A percentile compares a stretch with the other conserved stretches of the same genome.
Evolutionary conservation across 164 flowering plant species (phyloP).

Genomic region (Tinospora cordifolia): DNA sequence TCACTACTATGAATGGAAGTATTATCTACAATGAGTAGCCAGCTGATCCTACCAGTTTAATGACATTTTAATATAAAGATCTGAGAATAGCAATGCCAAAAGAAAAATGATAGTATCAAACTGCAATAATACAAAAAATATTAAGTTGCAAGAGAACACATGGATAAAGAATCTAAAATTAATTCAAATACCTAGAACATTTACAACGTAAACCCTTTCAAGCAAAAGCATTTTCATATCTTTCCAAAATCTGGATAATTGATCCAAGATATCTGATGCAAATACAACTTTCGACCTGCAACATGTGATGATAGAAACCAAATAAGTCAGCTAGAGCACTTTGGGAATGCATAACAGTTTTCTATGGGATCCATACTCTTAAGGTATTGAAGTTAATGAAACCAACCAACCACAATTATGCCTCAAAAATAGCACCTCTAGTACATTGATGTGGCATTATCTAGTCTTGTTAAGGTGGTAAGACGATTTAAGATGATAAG

Average conservation of each 20-base stretch:
- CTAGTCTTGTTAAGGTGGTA: no score
- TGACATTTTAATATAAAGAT: background rate
- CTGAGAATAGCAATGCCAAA: background rate
- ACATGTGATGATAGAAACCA: conserved; percentile 7
- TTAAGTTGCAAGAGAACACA: background rate
- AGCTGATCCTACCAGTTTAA: no score
- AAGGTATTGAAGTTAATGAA: no score
- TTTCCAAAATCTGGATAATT: conserved; percentile 40
- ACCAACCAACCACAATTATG: no score
- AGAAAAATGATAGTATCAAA: background rate
- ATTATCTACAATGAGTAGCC: background rate
- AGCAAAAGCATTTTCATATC: conserved; percentile 65
- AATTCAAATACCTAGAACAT: conserved; percentile 62
- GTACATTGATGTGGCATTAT: no score
- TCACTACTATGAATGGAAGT: background rate
- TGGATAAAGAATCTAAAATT: conserved; percentile 3
- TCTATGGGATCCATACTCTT: no score
- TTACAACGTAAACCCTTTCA: conserved; percentile 68
- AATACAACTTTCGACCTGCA: conserved; percentile 33
- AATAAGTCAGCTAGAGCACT: background rate
- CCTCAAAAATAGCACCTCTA: no score
- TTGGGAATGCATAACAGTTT: no score
- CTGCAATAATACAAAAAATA: background rate
- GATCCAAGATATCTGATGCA: conserved; percentile 17
- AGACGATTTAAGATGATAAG: no score